phyloP scores from a whole-genome alignment of 371 early-diverging fungal species.

The Syncephalastrum monosporum region DNA sequence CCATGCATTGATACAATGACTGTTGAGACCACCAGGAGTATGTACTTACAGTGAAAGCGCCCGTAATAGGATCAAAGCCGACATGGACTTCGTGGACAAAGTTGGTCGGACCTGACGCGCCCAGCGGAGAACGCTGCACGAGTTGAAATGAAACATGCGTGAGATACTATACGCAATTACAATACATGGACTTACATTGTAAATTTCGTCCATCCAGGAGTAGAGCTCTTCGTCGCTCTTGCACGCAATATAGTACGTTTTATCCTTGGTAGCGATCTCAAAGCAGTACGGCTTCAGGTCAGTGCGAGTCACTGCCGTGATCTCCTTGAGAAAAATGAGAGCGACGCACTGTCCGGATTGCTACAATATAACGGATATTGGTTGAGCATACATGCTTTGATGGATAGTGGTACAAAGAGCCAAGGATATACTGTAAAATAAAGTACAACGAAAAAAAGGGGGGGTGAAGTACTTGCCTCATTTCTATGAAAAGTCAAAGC shows the following conservation, averaged over 20 bases:
- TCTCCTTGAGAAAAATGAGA: slow-evolving; percentile 89
- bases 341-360: slow-evolving; percentile 60
- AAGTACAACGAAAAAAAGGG: slow-evolving; percentile 2
- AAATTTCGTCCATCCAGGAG: slow-evolving; percentile 96
- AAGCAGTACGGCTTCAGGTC: slow-evolving; percentile 91
- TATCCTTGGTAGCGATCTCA: slow-evolving; percentile 87
- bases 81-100: slow-evolving; percentile 96
- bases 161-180: neutral
- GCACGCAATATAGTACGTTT: slow-evolving; percentile 87
- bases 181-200: slow-evolving; percentile 55
- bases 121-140: slow-evolving; percentile 50
- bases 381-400: no score
- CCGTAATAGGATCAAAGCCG: slow-evolving; percentile 92
- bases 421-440: neutral
- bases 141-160: neutral
- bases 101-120: slow-evolving; percentile 92
- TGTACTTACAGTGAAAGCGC: slow-evolving; percentile 83
- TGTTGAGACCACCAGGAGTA: neutral
- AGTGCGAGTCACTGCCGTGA: slow-evolving; percentile 80
- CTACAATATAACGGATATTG: slow-evolving; percentile 11
- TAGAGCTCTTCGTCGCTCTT: slow-evolving; percentile 96
- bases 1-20: no score
- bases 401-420: neutral
- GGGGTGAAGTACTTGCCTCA: slow-evolving; percentile 59
- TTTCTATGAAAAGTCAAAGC: slow-evolving; percentile 93